phyloP scores from a whole-genome alignment of 2,329 filamentous ascomycete genomes.

The Hymenoscyphus repandus region DNA sequence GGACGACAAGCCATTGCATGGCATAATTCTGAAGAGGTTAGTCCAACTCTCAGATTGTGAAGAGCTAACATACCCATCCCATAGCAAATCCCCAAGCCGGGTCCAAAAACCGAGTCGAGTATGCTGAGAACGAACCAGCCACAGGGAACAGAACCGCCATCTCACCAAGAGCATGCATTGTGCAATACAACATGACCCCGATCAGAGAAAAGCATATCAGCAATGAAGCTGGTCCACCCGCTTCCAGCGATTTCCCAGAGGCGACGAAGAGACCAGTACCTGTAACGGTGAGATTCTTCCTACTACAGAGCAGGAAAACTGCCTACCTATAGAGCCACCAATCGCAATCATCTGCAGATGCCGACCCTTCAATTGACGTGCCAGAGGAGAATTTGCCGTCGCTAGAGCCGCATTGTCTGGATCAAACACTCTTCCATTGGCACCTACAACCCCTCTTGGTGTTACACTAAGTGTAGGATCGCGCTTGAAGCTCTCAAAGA shows the following conservation, averaged over 20 bases:
- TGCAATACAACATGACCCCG: constrained; percentile 85
- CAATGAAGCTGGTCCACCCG: constrained; percentile 72
- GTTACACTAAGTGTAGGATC: constrained; percentile 41
- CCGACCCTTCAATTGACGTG: constrained; percentile 71
- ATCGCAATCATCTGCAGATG: constrained; percentile 98
- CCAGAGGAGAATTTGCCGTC: constrained; percentile 69
- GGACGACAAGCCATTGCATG: constrained; percentile 77
- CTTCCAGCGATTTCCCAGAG: constrained; percentile 64
- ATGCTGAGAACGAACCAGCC: constrained; percentile 86
- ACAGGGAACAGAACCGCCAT: constrained; percentile 87
- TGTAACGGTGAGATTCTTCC: constrained; percentile 27
- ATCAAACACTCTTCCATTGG: constrained; percentile 43
- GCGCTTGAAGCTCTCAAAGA: constrained; percentile 27
- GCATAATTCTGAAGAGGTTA: constrained; percentile 55
- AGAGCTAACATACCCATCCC: constrained; percentile 56
- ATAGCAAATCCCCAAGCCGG: constrained; percentile 94
- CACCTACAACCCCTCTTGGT: constrained; percentile 34
- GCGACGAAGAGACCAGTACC: constrained; percentile 84
- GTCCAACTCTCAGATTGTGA: not conserved
- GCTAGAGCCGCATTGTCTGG: constrained; percentile 55
- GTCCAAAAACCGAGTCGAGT: constrained; percentile 87
- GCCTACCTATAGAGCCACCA: constrained; percentile 75
- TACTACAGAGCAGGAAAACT: not conserved
- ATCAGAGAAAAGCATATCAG: constrained; percentile 75
- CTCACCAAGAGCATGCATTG: constrained; percentile 86